A percentile compares a stretch with the other conserved stretches of the same genome.
phyloP scores from a whole-genome alignment of 148 eudicot species.

The Rhododendron henanense region DNA sequence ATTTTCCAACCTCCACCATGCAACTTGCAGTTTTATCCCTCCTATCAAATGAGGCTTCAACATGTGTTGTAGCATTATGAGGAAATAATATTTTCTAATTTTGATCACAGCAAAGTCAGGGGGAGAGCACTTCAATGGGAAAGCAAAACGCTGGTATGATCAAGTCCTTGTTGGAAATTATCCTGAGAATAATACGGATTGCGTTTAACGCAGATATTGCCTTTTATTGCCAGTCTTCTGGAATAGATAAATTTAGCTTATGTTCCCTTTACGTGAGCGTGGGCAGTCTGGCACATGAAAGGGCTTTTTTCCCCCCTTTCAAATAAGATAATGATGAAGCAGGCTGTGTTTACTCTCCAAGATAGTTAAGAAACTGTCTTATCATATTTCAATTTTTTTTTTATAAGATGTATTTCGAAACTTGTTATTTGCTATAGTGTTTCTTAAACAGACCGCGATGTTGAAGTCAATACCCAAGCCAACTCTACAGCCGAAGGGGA shows the following conservation, averaged over 20 bases:
- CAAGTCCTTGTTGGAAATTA: background rate
- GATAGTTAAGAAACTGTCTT: background rate
- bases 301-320: background rate
- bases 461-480: background rate
- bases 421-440: background rate
- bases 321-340: background rate
- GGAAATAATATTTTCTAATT: constrained; percentile 1
- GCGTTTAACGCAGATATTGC: too few relatives aligned
- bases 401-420: background rate
- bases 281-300: background rate
- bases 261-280: background rate
- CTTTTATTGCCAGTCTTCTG: too few relatives aligned
- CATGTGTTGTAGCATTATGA: background rate
- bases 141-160: constrained; percentile 5
- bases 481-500: background rate
- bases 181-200: too few relatives aligned
- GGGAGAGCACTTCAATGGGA: constrained; percentile 5
- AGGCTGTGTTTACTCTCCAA: background rate
- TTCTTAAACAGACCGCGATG: background rate
- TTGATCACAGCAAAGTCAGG: background rate
- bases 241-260: background rate
- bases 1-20: background rate
- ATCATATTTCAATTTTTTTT: too few relatives aligned
- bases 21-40: background rate
- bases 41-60: background rate